Conservation (phyloP, 352 stramenopile genomes). For the Globisporangium nodosum region DNA sequence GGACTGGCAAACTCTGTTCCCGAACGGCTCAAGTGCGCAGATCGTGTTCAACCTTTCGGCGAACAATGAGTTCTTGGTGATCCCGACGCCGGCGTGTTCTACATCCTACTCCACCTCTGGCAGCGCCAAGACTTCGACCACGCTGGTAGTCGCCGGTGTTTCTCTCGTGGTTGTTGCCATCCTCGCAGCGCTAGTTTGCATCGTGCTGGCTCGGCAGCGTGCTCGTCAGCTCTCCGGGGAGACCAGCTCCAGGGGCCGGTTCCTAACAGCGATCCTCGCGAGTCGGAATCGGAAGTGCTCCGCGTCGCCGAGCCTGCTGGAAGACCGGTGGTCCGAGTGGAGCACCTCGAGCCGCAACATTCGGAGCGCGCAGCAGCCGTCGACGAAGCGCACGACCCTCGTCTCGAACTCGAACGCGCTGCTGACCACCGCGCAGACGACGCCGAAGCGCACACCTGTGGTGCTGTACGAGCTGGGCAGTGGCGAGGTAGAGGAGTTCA, state of each 20-base stretch:
- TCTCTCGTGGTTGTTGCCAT: neutral
- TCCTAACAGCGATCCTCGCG: slow-evolving; percentile 6
- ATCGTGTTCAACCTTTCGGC: slow-evolving; percentile 29
- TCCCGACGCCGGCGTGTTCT: neutral
- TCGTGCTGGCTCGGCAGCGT: neutral
- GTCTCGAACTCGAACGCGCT: neutral
- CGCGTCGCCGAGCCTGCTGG: slow-evolving; percentile 4
- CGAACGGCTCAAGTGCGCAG: slow-evolving; percentile 33
- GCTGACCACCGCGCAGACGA: neutral
- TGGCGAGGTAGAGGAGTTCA: too few relatives aligned
- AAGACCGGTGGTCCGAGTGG: slow-evolving; percentile 7
- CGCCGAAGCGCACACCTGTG: slow-evolving; percentile 5
- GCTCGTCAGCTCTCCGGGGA: neutral
- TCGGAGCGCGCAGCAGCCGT: neutral
- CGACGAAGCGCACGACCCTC: neutral
- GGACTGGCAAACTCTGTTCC: slow-evolving; percentile 31
- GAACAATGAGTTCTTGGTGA: slow-evolving; percentile 15
- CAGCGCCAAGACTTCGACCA: neutral
- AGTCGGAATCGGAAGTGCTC: neutral
- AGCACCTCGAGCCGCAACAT: slow-evolving; percentile 3
- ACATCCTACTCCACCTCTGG: neutral
- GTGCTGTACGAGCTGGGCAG: slow-evolving; percentile 8
- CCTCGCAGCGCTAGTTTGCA: neutral
- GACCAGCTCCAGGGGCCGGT: neutral
- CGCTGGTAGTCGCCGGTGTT: neutral